Evolutionary conservation across 495 filamentous ascomycete genomes (phyloP).

Genomic region (Cladorrhinum samala): DNA sequence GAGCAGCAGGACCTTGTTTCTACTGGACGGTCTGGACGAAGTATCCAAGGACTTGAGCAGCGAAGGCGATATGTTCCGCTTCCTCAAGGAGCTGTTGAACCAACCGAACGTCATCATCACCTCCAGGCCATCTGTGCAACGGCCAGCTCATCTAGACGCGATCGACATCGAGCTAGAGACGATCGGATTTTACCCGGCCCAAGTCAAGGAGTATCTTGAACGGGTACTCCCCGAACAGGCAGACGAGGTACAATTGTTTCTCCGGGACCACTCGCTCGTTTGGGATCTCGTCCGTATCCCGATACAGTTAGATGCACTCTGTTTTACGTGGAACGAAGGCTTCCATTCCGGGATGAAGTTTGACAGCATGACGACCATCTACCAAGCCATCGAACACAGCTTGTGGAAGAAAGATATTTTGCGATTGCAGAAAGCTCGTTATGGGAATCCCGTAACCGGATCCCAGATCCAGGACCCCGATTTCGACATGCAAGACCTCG

Average conservation of each 20-base stretch:
- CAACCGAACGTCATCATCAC: constrained; percentile 34
- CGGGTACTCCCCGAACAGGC: too few relatives aligned
- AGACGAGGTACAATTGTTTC: constrained; percentile 28
- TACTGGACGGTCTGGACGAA: constrained; percentile 41
- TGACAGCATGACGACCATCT: constrained; percentile 39
- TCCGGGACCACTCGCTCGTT: constrained; percentile 29
- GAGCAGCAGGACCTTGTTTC: constrained; percentile 25
- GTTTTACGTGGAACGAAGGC: constrained; percentile 32
- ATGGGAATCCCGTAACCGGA: constrained; percentile 4
- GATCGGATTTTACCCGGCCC: constrained; percentile 29
- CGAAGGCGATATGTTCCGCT: constrained; percentile 13
- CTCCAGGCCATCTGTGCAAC: constrained; percentile 27
- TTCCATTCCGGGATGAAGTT: constrained; percentile 6
- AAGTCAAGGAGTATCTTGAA: too few relatives aligned
- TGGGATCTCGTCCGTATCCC: constrained; percentile 39
- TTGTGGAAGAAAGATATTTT: constrained; percentile 39
- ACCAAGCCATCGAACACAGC: constrained; percentile 32
- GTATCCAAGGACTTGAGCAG: constrained; percentile 28
- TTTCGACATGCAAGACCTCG: constrained; percentile 11
- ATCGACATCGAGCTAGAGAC: too few relatives aligned
- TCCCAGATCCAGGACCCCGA: background rate
- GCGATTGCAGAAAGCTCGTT: constrained; percentile 28
- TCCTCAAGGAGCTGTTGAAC: constrained; percentile 31
- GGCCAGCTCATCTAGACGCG: too few relatives aligned
- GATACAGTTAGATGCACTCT: constrained; percentile 44